These are phyloP conservation scores for Glonium stellatum DNA, from an alignment of 495 filamentous ascomycete species.

Conservation along the genomic window DNA sequence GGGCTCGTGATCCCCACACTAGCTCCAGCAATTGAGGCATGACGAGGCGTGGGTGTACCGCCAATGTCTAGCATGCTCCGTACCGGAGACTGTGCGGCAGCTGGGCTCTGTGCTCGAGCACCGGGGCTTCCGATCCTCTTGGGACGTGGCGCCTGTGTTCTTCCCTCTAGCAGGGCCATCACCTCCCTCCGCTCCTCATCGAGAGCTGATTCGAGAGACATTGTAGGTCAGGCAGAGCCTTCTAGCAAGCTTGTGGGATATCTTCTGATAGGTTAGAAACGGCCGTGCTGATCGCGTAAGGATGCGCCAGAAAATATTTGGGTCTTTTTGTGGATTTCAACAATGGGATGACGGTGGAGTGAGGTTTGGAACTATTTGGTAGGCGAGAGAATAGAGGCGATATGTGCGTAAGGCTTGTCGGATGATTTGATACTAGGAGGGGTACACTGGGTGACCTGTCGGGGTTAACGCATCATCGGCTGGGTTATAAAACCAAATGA, in stretches of 20 bases:
- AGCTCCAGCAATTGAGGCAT: slow-evolving; percentile 40
- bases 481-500: background rate
- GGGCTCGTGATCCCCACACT: slow-evolving; percentile 9
- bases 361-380: background rate
- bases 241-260: background rate
- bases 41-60: slow-evolving; percentile 33
- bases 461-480: slow-evolving; percentile 16
- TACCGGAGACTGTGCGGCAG: slow-evolving; percentile 47
- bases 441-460: slow-evolving; percentile 7
- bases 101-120: slow-evolving; percentile 37
- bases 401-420: background rate
- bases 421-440: slow-evolving; percentile 3
- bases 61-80: slow-evolving; percentile 57
- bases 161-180: slow-evolving; percentile 53
- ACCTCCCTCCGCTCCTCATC: slow-evolving; percentile 69
- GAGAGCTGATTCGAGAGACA: slow-evolving; percentile 63
- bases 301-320: background rate
- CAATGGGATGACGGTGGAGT: background rate
- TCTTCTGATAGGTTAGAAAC: background rate
- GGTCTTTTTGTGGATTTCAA: background rate
- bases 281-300: background rate
- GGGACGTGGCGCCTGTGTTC: slow-evolving; percentile 12
- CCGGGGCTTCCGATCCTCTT: slow-evolving; percentile 17
- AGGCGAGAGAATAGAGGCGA: background rate
- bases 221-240: slow-evolving; percentile 3